Conservation (phyloP, 106 monocot species). For the Posidonia australis region DNA sequence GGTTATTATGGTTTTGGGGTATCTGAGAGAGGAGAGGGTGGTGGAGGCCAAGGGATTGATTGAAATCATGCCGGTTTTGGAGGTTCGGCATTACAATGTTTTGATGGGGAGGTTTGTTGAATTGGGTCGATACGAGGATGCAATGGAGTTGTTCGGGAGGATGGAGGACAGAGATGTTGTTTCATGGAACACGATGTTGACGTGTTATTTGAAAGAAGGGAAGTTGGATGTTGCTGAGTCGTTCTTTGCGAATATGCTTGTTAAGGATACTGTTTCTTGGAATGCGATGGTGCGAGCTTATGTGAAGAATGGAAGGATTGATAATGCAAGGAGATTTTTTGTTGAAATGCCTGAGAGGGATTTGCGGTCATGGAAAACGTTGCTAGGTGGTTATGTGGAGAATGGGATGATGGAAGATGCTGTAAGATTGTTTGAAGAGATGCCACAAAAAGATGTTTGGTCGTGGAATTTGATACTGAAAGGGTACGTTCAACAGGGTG, state of each 20-base stretch:
- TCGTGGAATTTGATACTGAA: constrained; percentile 61
- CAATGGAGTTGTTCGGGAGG: constrained; percentile 35
- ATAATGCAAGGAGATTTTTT: constrained; percentile 28
- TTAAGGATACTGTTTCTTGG: constrained; percentile 58
- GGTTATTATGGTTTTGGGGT: constrained; percentile 54
- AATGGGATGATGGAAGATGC: constrained; percentile 40
- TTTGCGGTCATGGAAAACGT: constrained; percentile 55
- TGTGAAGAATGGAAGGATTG: constrained; percentile 29
- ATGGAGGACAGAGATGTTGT: constrained; percentile 29
- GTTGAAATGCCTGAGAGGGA: constrained; percentile 40
- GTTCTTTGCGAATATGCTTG: constrained; percentile 39
- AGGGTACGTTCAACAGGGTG: constrained; percentile 30
- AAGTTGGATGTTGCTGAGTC: constrained; percentile 29
- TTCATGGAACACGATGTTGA: constrained; percentile 63
- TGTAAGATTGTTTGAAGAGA: constrained; percentile 29
- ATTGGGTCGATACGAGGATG: constrained; percentile 32
- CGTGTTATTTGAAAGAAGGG: constrained; percentile 38
- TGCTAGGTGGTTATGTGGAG: constrained; percentile 50
- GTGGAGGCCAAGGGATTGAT: constrained; percentile 38
- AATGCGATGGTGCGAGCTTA: constrained; percentile 45
- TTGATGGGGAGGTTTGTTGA: constrained; percentile 44
- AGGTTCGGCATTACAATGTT: constrained; percentile 38
- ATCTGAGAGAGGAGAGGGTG: constrained; percentile 31
- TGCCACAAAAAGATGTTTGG: constrained; percentile 39
- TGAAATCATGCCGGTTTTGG: constrained; percentile 9